Evolutionary conservation across 23 red algal genomes (phyloP).

Genomic region (Gracilaria vermiculophylla): DNA sequence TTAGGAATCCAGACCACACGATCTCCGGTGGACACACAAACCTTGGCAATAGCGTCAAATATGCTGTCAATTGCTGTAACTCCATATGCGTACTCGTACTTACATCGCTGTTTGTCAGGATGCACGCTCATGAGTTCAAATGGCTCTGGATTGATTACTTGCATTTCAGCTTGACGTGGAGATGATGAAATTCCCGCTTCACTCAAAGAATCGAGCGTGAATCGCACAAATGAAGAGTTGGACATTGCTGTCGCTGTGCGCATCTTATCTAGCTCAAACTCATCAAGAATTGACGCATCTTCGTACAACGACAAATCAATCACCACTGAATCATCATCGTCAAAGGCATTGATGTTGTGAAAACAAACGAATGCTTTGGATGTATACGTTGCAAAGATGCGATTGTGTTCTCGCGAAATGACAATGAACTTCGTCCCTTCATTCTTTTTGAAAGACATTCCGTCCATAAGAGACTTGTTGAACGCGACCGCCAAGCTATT

Average conservation of each 20-base stretch:
- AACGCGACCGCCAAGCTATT: conserved; percentile 19
- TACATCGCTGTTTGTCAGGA: neutral
- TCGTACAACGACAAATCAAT: conserved; percentile 53
- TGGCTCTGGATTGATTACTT: neutral
- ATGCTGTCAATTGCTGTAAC: neutral
- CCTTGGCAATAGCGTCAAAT: conserved; percentile 41
- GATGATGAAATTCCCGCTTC: neutral
- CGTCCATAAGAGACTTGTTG: conserved; percentile 27
- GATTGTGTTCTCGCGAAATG: conserved; percentile 7
- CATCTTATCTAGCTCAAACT: conserved; percentile 48
- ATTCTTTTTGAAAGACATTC: conserved; percentile 35
- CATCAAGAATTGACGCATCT: conserved; percentile 39
- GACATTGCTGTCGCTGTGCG: neutral
- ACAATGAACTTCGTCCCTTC: conserved; percentile 13
- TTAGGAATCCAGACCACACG: neutral
- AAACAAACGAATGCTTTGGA: conserved; percentile 51
- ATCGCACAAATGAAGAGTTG: conserved; percentile 1
- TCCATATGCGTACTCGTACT: conserved; percentile 52
- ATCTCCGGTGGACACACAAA: conserved; percentile 8
- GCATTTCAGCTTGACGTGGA: neutral
- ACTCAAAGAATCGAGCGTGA: neutral
- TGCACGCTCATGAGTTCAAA: conserved; percentile 58
- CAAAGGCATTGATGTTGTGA: conserved; percentile 66
- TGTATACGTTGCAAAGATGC: conserved; percentile 47
- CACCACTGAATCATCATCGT: conserved; percentile 14